Evolutionary conservation across 768 basidiomycete genomes (phyloP), one percentile per base, ranked within the genome.

Genomic region (Xerocomellus amylosporus): DNA sequence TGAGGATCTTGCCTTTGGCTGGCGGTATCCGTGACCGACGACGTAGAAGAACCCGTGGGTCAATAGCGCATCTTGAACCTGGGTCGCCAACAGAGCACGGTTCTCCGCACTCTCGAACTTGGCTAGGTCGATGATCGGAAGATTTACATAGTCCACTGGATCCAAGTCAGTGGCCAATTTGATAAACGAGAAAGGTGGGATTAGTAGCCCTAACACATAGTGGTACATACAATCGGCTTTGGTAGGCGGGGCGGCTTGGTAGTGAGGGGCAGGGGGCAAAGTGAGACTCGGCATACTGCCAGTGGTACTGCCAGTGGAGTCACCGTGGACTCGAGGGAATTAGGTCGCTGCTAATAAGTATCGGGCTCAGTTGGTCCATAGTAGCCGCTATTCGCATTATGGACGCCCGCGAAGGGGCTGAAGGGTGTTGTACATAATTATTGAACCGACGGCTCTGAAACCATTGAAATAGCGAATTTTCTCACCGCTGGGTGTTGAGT

Each of bases 51-150:
- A 79, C 7, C 78, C 75, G 45, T 71, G 68, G 8, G 65, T 72
- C 46, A 69, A 67, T 71, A 84, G 74, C 2, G 82, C 82, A 45
- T 79, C 73, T 19, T 67, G 70, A 5, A 79, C 71, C 57, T 79
- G 71, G 6, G 60, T 46, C 0, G 76, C 74, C 1, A 84, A 64
- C 28, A 61, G 60, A 0, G 60, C 57, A 10, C 75, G 74, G 5
- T 71, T 76, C 53, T 78, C 74, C 0, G 64, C 58, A 12, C 72
- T 79, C 2, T 56, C 47, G 2, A 71, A 73, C 46, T 72, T 69
- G 10, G 80, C 71, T 12, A 85, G 60, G 56, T 85, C 82, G 49
- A 85, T 75, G 49, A 79, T 71, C 1, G 79, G 72, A 14, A 86
- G 74, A 39, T 82, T 77, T 4, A 79, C 83, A 63, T 71, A 78